These are phyloP conservation scores for Meyerozyma guilliermondii DNA, from an alignment of 1,139 yeast species.

Conservation along the genomic window DNA sequence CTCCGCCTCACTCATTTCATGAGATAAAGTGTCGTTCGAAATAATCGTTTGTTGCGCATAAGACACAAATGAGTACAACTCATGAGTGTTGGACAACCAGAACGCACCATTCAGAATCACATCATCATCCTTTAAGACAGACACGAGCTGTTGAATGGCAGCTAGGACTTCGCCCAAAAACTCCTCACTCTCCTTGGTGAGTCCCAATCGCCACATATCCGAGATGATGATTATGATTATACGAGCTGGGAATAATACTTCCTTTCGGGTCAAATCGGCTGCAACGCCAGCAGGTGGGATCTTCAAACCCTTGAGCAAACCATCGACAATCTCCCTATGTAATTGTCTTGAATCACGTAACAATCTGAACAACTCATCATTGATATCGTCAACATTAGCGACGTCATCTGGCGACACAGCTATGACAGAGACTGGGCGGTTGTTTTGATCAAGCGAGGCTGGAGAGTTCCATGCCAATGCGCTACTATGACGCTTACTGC, in stretches of 20 bases:
- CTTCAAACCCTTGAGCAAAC: conserved; percentile 81
- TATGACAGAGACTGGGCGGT: conserved; percentile 55
- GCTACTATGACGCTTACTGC: conserved; percentile 39
- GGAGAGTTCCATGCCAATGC: conserved; percentile 33
- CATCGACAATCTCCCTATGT: conserved; percentile 83
- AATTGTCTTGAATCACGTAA: conserved; percentile 76
- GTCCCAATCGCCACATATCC: conserved; percentile 98
- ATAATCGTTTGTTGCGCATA: conserved; percentile 89
- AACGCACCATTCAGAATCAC: conserved; percentile 91
- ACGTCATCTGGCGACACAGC: conserved; percentile 54
- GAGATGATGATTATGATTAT: conserved; percentile 85
- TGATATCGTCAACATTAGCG: conserved; percentile 60
- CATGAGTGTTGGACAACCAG: conserved; percentile 97
- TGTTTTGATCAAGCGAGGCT: conserved; percentile 30
- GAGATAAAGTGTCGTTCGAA: conserved; percentile 72
- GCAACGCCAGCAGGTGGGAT: conserved; percentile 84
- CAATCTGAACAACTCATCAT: conserved; percentile 65
- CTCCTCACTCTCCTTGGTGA: conserved; percentile 87
- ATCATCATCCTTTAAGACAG: conserved; percentile 73
- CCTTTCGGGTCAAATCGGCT: conserved; percentile 79
- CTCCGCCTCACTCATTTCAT: conserved; percentile 87
- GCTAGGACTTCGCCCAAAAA: conserved; percentile 87
- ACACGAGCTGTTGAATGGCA: conserved; percentile 77
- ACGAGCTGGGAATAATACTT: conserved; percentile 94
- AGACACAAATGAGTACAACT: conserved; percentile 87